A percentile compares a stretch with the other conserved stretches of the same genome.
These are phyloP conservation scores for Claviceps digitariae DNA, from an alignment of 2,329 filamentous ascomycete species.

Conservation along the genomic window DNA sequence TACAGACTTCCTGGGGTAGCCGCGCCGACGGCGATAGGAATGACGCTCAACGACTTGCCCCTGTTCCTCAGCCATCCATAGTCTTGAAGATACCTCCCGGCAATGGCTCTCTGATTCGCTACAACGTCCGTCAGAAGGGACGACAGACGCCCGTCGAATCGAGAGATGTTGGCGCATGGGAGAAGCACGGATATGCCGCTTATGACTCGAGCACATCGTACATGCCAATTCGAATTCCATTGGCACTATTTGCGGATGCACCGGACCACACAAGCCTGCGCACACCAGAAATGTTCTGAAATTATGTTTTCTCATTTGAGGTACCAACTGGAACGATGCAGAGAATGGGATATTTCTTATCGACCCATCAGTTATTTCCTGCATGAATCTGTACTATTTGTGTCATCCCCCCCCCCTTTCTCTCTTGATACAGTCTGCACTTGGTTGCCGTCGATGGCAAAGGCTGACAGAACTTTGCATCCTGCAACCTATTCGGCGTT, in stretches of 20 bases:
- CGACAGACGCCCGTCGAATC: slow-evolving; percentile 15
- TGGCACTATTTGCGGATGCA: slow-evolving; percentile 1
- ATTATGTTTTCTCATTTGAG: not conserved
- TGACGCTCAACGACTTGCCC: slow-evolving; percentile 55
- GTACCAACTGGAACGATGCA: not conserved
- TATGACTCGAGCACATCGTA: slow-evolving; percentile 25
- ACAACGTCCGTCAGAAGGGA: slow-evolving; percentile 30
- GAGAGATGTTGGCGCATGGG: slow-evolving; percentile 13
- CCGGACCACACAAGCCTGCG: not conserved
- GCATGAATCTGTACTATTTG: not conserved
- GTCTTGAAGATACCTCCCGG: slow-evolving; percentile 31
- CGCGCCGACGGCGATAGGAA: slow-evolving; percentile 82
- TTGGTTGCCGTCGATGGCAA: slow-evolving; percentile 1
- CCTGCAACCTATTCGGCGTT: not conserved
- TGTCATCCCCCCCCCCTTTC: not conserved
- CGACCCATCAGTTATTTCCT: not conserved
- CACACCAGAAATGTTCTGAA: not conserved
- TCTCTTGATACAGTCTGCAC: not conserved
- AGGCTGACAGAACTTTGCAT: slow-evolving; percentile 8
- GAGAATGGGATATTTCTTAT: not conserved
- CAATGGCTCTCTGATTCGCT: slow-evolving; percentile 30
- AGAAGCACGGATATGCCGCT: slow-evolving; percentile 19
- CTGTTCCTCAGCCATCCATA: slow-evolving; percentile 26
- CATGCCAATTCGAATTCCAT: slow-evolving; percentile 13
- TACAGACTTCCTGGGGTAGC: slow-evolving; percentile 87